Evolutionary conservation across 805 yeast genomes (phyloP).

Genomic region (Yarrowia osloensis): DNA sequence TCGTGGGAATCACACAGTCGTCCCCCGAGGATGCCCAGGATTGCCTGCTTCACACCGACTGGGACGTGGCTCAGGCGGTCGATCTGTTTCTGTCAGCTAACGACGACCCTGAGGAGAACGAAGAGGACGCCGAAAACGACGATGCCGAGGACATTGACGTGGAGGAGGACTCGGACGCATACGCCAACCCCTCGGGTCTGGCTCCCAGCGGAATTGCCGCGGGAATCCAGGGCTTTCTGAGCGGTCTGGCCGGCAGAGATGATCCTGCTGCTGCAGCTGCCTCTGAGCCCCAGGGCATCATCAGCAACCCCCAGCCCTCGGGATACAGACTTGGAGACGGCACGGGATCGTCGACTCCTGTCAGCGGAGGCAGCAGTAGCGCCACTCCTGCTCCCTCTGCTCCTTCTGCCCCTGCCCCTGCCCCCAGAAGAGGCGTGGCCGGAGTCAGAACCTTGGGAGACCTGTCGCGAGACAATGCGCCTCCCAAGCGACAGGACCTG

Average conservation of each 20-base stretch:
- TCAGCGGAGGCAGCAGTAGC: background rate
- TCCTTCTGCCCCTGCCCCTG: slow-evolving; percentile 16
- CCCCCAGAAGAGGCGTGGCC: slow-evolving; percentile 31
- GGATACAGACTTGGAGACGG: slow-evolving; percentile 28
- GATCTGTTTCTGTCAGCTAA: slow-evolving; percentile 31
- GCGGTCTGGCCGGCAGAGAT: slow-evolving; percentile 18
- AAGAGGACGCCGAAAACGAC: slow-evolving; percentile 26
- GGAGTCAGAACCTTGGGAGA: slow-evolving; percentile 42
- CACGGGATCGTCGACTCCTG: slow-evolving; percentile 4
- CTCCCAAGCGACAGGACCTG: slow-evolving; percentile 46
- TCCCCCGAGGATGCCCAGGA: slow-evolving; percentile 46
- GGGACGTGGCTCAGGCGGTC: slow-evolving; percentile 39
- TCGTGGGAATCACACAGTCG: slow-evolving; percentile 46
- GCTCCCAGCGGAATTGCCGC: slow-evolving; percentile 26
- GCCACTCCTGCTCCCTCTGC: slow-evolving; percentile 24
- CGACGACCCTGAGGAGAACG: slow-evolving; percentile 22
- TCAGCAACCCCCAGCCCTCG: slow-evolving; percentile 12
- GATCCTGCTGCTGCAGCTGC: slow-evolving; percentile 15
- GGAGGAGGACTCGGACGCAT: slow-evolving; percentile 9
- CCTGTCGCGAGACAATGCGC: slow-evolving; percentile 36
- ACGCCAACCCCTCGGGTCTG: slow-evolving; percentile 20
- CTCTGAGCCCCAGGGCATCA: slow-evolving; percentile 11
- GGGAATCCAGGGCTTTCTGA: slow-evolving; percentile 23
- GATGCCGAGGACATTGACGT: slow-evolving; percentile 15
- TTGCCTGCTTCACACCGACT: slow-evolving; percentile 43